Evolutionary conservation across 495 filamentous ascomycete species (phyloP), one percentile per base, ranked within the genome.

Genomic region (Talaromyces nanjingensis): DNA sequence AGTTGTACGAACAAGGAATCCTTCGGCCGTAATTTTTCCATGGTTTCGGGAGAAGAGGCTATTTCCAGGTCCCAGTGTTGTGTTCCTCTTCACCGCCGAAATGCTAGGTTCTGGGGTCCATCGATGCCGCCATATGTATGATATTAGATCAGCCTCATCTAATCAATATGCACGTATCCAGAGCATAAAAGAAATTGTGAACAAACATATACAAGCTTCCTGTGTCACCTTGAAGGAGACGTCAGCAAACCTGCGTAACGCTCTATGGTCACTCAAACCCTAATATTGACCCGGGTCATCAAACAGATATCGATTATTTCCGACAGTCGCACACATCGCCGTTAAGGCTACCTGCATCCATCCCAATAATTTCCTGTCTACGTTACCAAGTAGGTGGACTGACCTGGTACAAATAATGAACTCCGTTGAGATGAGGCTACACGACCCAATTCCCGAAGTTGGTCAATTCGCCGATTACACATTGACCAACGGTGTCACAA

Each of bases 391-490:
- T 7, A 20, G 16, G 45, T 20, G 18, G 45, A 49, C 18, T n/a
- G 7, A 9, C n/a, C 18, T 49, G 3, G n/a, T 20, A 20, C n/a
- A 20, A 8, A 49, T 18, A 20, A 18, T 20, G 7, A 49, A 20
- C 6, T 18, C 45, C 45, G 45, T 49, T 49, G 45, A 18, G 45
- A 20, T 18, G 18, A 18, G 45, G 45, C 45, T 49, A 49, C 45
- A 49, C 6, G 8, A 20, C 45, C 45, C 37, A 55, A 55, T 12
- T 16, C 22, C 52, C 52, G 11, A 55, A 8, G 52, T 55, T 14
- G 52, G 52, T 27, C 52, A 29, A 4, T 55, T 55, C 52, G 52
- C 52, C 52, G 52, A 55, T 55, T 55, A 55, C 52, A 55, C 52
- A 49, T 9, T 53, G 22, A 55, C 52, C 52, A 55, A 55, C 22